Percentiles rank a stretch among this genome's conserved stretches.
These are phyloP conservation scores for Chernovozyma aurita DNA, from an alignment of 1,139 yeast genomes.

Conservation along the genomic window DNA sequence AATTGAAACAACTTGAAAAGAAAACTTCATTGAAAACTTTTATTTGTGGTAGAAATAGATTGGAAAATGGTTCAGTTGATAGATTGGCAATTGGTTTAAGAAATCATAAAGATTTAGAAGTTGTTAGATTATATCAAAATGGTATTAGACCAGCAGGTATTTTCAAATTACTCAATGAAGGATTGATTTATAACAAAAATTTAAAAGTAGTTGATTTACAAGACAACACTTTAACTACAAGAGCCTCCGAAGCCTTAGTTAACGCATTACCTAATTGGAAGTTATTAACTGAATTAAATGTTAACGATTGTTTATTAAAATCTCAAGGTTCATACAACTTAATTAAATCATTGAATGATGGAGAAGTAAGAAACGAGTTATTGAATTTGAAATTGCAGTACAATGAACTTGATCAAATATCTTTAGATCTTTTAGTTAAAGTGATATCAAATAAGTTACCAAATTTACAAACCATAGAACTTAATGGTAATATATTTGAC, in stretches of 20 bases:
- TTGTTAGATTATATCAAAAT: constrained; percentile 82
- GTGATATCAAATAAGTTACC: constrained; percentile 57
- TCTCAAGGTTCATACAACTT: constrained; percentile 64
- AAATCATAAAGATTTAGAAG: constrained; percentile 69
- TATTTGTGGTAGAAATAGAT: constrained; percentile 92
- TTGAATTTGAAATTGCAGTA: constrained; percentile 72
- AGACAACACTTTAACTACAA: constrained; percentile 88
- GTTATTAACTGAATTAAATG: constrained; percentile 66
- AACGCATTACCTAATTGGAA: constrained; percentile 41
- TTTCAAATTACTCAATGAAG: constrained; percentile 65
- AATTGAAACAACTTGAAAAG: constrained; percentile 47
- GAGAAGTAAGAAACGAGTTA: constrained; percentile 36
- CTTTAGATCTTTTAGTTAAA: constrained; percentile 53
- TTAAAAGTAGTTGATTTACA: constrained; percentile 79
- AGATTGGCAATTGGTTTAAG: constrained; percentile 73
- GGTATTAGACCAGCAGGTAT: constrained; percentile 96
- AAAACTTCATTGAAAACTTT: constrained; percentile 64
- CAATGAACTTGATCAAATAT: constrained; percentile 74
- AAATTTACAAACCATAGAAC: constrained; percentile 61
- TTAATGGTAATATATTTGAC: constrained; percentile 84
- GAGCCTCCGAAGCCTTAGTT: constrained; percentile 54
- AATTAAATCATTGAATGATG: constrained; percentile 42
- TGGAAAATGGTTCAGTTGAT: constrained; percentile 88
- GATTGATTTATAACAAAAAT: constrained; percentile 57
- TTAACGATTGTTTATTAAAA: constrained; percentile 85